Evolutionary conservation across 805 yeast species (phyloP), one percentile per base, ranked within the genome.

Genomic region (Candida rishiriensis): DNA sequence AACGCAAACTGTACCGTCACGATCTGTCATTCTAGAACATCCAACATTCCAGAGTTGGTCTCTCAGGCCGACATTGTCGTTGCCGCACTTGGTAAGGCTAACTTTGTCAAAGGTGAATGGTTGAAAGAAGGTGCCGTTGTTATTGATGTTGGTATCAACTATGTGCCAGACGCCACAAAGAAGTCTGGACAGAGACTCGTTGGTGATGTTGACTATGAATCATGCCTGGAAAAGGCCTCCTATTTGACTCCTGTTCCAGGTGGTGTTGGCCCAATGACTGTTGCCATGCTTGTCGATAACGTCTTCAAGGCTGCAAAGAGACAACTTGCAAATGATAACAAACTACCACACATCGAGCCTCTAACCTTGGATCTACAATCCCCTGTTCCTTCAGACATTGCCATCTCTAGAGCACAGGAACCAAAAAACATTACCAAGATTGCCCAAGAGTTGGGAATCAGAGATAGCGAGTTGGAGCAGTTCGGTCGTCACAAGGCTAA

Each of bases 181-280:
- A 85, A 85, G 60, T 72, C 82, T 3, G 93, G 93, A 38, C 71
- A 74, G 53, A 76, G 78, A 61, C 72, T 85, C 65, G 89, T 83
- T 42, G 95, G 95, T 47, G 95, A 86, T 60, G 88, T 81, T 45
- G 88, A 84, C 45, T 84, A 72, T 52, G 79, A 73, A 39, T 66
- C 74, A 32, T 79, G 83, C 44, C 66, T 69, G 41, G 65, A 69
- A 33, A 76, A 71, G 51, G 82, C 89, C 4, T 71, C 82, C 8
- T 72, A 74, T 55, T 71, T 85, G 51, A 86, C 95, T n/a, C 95
- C 95, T 10, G 95, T 86, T 46, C 95, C 95, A 41, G 95, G 95
- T 62, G 95, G 95, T 53, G 95, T 86, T 51, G 95, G 95, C 41
- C 95, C 95, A 60, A 86, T 86, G 95, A 86, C 95, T 12, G 91